Percentiles rank a stretch among this genome's conserved stretches.
Evolutionary conservation across 495 filamentous ascomycete species (phyloP).

Genomic region (Penicillium salamii): DNA sequence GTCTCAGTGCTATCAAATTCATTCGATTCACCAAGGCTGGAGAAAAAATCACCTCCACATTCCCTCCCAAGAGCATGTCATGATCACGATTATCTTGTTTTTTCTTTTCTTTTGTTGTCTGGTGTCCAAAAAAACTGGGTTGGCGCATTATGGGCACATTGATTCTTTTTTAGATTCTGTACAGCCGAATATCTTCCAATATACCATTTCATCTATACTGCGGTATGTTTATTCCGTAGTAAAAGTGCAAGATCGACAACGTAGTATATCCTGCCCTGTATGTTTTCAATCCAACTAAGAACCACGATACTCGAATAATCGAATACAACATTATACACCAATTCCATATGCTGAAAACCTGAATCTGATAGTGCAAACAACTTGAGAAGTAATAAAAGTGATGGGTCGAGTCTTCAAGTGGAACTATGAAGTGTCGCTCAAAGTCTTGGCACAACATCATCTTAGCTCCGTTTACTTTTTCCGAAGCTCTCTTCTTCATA

Average conservation of each 20-base stretch:
- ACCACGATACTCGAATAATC: no score
- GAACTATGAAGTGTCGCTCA: background rate
- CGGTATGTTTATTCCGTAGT: no score
- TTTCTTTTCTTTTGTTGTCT: conserved; percentile 7
- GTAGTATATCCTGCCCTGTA: no score
- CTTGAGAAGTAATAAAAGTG: no score
- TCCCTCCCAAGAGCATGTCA: conserved; percentile 65
- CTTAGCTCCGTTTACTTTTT: conserved; percentile 24
- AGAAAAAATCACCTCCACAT: conserved; percentile 52
- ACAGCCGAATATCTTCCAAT: conserved; percentile 9
- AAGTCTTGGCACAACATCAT: conserved; percentile 43
- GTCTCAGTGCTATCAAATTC: conserved; percentile 58
- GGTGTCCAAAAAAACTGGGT: conserved; percentile 18
- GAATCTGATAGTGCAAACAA: no score
- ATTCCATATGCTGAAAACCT: no score
- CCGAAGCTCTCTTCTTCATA: conserved; percentile 19
- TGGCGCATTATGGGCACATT: conserved; percentile 25
- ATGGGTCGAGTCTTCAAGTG: no score
- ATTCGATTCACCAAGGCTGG: conserved; percentile 60
- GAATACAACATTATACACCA: no score
- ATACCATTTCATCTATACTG: conserved; percentile 8
- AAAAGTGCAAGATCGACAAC: no score
- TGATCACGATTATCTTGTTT: conserved; percentile 27
- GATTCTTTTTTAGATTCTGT: conserved; percentile 10
- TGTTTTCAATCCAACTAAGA: no score